Conservation (phyloP, 306 rosid species). For the Aeschynomene evenia region DNA sequence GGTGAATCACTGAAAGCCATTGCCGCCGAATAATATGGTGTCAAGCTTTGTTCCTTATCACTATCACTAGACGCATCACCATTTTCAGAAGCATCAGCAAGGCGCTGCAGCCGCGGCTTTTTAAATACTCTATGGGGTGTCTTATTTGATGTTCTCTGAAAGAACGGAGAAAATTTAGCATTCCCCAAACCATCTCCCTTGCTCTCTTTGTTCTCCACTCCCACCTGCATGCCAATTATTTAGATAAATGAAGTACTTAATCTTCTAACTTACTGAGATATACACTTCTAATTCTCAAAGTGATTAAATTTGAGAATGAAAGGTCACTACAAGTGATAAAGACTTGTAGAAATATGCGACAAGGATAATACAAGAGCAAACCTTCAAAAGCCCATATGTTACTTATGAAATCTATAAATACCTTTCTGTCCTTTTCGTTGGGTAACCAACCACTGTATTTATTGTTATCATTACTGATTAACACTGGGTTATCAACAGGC, state of each 20-base stretch:
- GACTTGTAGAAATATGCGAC: neutral
- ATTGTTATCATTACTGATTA: conserved; percentile 36
- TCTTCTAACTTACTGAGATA: neutral
- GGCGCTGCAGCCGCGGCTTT: conserved; percentile 86
- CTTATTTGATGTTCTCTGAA: conserved; percentile 60
- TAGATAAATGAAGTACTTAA: conserved; percentile 15
- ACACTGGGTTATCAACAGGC: conserved; percentile 48
- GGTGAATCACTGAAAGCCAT: conserved; percentile 75
- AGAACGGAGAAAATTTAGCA: conserved; percentile 51
- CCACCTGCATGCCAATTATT: conserved; percentile 48
- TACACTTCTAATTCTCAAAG: conserved; percentile 6
- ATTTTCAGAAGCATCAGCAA: conserved; percentile 60
- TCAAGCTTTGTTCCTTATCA: conserved; percentile 77
- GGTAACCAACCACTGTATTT: conserved; percentile 67
- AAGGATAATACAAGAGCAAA: conserved; percentile 3
- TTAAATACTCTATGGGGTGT: conserved; percentile 60
- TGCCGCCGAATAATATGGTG: conserved; percentile 67
- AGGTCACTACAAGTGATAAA: neutral
- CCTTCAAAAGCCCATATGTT: conserved; percentile 19
- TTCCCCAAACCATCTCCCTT: conserved; percentile 49
- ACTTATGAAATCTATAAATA: conserved; percentile 21
- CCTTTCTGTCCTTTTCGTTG: conserved; percentile 77
- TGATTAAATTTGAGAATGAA: neutral
- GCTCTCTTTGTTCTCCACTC: conserved; percentile 50
- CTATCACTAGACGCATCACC: conserved; percentile 86